Conservation (phyloP, 257 asterid species). For the Rubia yunnanensis region DNA sequence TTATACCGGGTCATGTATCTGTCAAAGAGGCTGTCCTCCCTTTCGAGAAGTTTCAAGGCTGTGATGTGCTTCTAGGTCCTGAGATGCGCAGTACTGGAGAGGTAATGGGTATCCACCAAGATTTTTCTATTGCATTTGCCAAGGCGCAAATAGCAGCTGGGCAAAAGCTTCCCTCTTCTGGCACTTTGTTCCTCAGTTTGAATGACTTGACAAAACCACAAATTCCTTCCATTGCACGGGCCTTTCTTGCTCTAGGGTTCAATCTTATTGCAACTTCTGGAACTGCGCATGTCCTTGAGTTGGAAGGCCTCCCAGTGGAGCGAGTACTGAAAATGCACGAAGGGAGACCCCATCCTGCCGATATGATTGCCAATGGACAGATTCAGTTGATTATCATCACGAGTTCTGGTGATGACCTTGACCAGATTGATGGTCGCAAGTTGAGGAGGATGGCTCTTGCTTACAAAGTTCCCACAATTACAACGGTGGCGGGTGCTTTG, state of each 20-base stretch:
- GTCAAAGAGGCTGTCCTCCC: conserved; percentile 98
- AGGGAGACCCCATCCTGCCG: conserved; percentile 89
- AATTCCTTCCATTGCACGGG: conserved; percentile 54
- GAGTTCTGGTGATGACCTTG: conserved; percentile 73
- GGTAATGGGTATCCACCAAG: conserved; percentile 77
- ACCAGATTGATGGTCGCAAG: conserved; percentile 82
- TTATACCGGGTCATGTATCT: conserved; percentile 72
- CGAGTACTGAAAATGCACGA: conserved; percentile 91
- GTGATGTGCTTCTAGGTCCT: conserved; percentile 89
- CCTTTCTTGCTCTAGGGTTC: conserved; percentile 58
- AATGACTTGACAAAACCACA: conserved; percentile 76
- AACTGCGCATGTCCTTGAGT: conserved; percentile 73
- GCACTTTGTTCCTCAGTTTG: conserved; percentile 79
- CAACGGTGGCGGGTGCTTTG: conserved; percentile 92
- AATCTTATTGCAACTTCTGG: conserved; percentile 82
- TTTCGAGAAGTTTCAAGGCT: conserved; percentile 91
- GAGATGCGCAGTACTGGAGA: conserved; percentile 99
- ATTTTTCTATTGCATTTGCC: conserved; percentile 72
- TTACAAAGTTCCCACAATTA: conserved; percentile 85
- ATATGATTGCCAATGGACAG: conserved; percentile 77
- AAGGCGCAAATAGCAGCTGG: conserved; percentile 94
- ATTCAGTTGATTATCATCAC: conserved; percentile 95
- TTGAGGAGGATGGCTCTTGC: conserved; percentile 91
- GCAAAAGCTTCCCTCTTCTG: conserved; percentile 74
- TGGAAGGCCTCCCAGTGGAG: conserved; percentile 60